Conservation (phyloP, 2,329 filamentous ascomycete species). For the Sphaerulina populicola region DNA sequence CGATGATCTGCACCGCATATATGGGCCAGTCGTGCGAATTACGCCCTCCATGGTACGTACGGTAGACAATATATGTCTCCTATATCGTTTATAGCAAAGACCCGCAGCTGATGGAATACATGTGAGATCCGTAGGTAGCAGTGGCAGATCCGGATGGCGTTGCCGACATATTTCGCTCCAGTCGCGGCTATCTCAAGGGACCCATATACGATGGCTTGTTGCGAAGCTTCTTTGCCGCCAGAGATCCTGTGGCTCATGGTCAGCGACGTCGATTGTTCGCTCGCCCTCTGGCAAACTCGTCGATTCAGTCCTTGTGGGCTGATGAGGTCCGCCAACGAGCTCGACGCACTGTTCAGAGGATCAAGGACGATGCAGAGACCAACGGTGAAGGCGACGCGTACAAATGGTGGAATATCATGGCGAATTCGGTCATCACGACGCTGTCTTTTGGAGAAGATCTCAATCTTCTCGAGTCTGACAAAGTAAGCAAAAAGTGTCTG, state of each 20-base stretch:
- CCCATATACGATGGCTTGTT: constrained; percentile 23
- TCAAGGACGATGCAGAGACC: constrained; percentile 25
- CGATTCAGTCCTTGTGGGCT: constrained; percentile 33
- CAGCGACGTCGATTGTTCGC: constrained; percentile 33
- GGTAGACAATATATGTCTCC: no score
- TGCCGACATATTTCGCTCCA: constrained; percentile 19
- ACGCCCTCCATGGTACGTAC: constrained; percentile 22
- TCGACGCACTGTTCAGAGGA: constrained; percentile 27
- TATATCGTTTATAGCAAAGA: no score
- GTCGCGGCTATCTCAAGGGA: constrained; percentile 24
- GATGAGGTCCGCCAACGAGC: constrained; percentile 30
- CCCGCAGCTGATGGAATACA: background rate
- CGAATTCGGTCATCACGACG: constrained; percentile 34
- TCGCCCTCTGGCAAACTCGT: constrained; percentile 30
- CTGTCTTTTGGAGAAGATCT: constrained; percentile 36
- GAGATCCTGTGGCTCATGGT: constrained; percentile 31
- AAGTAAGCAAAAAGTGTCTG: constrained; percentile 5
- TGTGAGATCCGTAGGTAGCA: constrained; percentile 6
- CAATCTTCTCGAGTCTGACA: constrained; percentile 28
- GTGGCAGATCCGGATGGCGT: constrained; percentile 23
- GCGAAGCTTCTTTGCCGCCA: constrained; percentile 31
- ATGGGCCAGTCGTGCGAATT: constrained; percentile 26
- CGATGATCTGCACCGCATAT: constrained; percentile 31
- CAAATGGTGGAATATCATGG: constrained; percentile 36
- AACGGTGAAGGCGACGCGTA: constrained; percentile 32